These are phyloP conservation scores for Erysimum cheiranthoides DNA, from an alignment of 345 rosid genomes.

Conservation along the genomic window DNA sequence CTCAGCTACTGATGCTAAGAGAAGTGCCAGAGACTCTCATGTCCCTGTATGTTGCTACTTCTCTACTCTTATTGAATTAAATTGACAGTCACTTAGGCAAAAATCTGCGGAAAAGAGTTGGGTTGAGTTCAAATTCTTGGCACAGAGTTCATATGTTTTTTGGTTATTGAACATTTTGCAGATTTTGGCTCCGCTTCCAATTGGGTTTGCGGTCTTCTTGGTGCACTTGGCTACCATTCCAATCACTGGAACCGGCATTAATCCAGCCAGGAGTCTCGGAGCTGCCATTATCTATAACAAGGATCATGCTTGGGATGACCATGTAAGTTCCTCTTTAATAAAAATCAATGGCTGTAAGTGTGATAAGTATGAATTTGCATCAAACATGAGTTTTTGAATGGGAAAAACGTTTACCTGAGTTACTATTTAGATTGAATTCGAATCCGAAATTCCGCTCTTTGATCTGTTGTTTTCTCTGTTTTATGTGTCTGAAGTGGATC, in stretches of 20 bases:
- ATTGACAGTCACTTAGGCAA: neutral
- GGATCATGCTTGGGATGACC: conserved; percentile 65
- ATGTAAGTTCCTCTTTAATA: conserved; percentile 41
- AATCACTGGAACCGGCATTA: conserved; percentile 74
- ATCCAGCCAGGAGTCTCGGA: conserved; percentile 79
- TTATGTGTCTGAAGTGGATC: conserved; percentile 56
- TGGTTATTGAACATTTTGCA: conserved; percentile 23
- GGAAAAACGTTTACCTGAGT: neutral
- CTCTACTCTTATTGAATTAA: neutral
- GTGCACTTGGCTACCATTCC: conserved; percentile 78
- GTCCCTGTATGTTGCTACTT: conserved; percentile 59
- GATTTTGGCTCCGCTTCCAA: conserved; percentile 81
- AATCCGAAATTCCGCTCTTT: neutral
- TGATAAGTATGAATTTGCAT: neutral
- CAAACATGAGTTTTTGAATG: neutral
- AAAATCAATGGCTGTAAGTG: neutral
- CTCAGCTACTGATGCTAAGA: conserved; percentile 82
- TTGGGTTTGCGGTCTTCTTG: conserved; percentile 76
- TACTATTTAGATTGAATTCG: neutral
- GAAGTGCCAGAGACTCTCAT: conserved; percentile 82
- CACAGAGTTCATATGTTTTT: neutral
- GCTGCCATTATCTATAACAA: conserved; percentile 69
- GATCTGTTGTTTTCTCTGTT: neutral
- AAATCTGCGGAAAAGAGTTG: neutral
- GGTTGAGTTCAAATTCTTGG: neutral